Evolutionary conservation across 768 basidiomycete genomes (phyloP).

Genomic region (Pholiota conissans): DNA sequence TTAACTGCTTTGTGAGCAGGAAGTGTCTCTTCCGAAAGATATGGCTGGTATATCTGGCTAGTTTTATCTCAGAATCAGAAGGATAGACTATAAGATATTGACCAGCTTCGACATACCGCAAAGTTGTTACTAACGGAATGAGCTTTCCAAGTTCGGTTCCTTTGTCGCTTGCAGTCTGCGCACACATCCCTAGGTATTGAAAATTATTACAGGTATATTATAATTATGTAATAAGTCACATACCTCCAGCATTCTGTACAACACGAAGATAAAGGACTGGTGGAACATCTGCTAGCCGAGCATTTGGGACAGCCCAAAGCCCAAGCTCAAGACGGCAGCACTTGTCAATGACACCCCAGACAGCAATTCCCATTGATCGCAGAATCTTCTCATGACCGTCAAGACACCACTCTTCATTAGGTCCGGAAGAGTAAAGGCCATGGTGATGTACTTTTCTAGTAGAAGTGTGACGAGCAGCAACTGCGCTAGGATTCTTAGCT

Average conservation of each 20-base stretch:
- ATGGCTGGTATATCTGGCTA: constrained; percentile 19
- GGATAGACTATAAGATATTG: background rate
- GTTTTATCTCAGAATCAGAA: background rate
- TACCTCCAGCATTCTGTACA: constrained; percentile 16
- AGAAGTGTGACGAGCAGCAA: constrained; percentile 15
- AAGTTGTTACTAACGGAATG: constrained; percentile 19
- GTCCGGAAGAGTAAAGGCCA: constrained; percentile 23
- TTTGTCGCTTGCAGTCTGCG: constrained; percentile 19
- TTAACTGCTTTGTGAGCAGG: constrained; percentile 23
- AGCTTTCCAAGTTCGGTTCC: constrained; percentile 22
- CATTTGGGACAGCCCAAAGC: constrained; percentile 19
- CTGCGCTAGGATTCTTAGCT: constrained; percentile 4
- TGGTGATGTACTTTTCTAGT: constrained; percentile 21
- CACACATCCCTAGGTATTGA: constrained; percentile 21
- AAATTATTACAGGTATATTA: background rate
- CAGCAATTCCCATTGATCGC: constrained; percentile 22
- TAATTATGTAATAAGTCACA: too few species aligned
- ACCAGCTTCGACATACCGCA: constrained; percentile 16
- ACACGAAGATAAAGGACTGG: constrained; percentile 17
- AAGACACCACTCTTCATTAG: constrained; percentile 30
- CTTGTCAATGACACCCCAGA: constrained; percentile 26
- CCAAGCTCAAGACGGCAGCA: constrained; percentile 20
- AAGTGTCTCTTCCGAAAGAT: constrained; percentile 16
- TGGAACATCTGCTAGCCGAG: constrained; percentile 17
- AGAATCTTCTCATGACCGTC: constrained; percentile 30